Base-by-base conservation (phyloP, 352 stramenopile genomes). In the Poterioochromonas sp. region DNA sequence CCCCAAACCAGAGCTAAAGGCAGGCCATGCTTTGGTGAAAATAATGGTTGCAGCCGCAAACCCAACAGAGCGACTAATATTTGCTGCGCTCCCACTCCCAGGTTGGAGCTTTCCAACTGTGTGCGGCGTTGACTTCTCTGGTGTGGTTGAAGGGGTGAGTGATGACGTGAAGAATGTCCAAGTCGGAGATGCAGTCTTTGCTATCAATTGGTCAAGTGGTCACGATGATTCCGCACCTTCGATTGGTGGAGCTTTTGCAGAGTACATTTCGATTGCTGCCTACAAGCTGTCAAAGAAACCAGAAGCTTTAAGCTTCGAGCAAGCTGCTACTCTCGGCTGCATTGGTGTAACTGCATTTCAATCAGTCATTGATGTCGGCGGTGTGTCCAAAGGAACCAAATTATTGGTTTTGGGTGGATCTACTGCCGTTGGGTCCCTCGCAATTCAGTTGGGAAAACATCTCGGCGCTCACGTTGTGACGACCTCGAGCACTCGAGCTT, bases 341-440 rank as follows among this genome's bases (percentile, higher is more conserved):
- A 68, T 77, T 11, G 80, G 78, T 22, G 82, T 76, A 29, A 82
- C 80, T 29, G 80, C 80, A 22, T 80, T 80, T 39, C 37, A 82
- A 74, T 32, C 58, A 44, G 0, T 83, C 2, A 65, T 70, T 39
- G 18, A 76, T 29, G 62, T 43, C 47, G 71, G 34, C 8, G 35
- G 44, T 12, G 49, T 82, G 0, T 77, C 73, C 26, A 43, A 37
- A 0, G 78, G 47, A 62, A 63, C 73, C 1, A 80, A 80, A 54
- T 39, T 83, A 32, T 63, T 83, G 1, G 63, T 83, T 29, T 47
- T 83, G 20, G 80, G 80, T 32, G 80, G 80, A 41, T 76, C 80
- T 32, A 80, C 65, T 2, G 8, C 77, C 12, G 80, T 83, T 37
- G 80, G 80, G 29, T 70, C 39, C 39, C n/a, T 83, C 40, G 80